phyloP scores from a whole-genome alignment of 1,284 basidiomycete genomes.

The Ustilago tritici region DNA sequence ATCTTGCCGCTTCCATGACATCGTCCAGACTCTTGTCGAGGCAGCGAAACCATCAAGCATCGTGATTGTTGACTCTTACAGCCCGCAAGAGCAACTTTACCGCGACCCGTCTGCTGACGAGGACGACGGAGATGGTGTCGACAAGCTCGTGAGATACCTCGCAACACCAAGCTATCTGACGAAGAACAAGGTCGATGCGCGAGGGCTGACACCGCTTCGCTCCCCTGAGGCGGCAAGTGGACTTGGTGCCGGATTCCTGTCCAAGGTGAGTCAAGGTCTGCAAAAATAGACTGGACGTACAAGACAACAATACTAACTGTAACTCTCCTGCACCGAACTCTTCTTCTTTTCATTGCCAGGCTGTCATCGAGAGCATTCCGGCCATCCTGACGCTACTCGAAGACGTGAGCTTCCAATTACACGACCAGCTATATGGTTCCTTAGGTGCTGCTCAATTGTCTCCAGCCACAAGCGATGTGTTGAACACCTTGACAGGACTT shows the following conservation, averaged over 20 bases:
- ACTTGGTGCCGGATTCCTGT: constrained; percentile 35
- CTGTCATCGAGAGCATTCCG: constrained; percentile 20
- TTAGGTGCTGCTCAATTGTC: constrained; percentile 16
- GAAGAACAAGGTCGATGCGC: constrained; percentile 12
- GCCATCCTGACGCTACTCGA: constrained; percentile 34
- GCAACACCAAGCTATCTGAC: constrained; percentile 17
- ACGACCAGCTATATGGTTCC: constrained; percentile 44
- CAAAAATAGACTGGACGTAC: background rate
- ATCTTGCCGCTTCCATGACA: constrained; percentile 26
- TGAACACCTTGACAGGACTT: constrained; percentile 22
- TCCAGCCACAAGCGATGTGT: constrained; percentile 9
- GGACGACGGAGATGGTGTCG: background rate
- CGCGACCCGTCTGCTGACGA: constrained; percentile 14
- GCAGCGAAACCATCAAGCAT: constrained; percentile 29
- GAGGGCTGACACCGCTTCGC: constrained; percentile 20
- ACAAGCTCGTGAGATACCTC: constrained; percentile 22
- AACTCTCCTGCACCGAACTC: background rate
- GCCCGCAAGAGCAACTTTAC: constrained; percentile 31
- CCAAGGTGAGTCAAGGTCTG: constrained; percentile 19
- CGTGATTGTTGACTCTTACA: constrained; percentile 41
- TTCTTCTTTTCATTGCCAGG: constrained; percentile 3
- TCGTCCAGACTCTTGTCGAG: constrained; percentile 20
- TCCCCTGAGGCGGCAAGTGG: constrained; percentile 37
- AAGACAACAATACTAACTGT: background rate
- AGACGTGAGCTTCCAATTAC: constrained; percentile 42